phyloP scores from a whole-genome alignment of 2,329 filamentous ascomycete species.

The Coleophoma eucalyptorum region DNA sequence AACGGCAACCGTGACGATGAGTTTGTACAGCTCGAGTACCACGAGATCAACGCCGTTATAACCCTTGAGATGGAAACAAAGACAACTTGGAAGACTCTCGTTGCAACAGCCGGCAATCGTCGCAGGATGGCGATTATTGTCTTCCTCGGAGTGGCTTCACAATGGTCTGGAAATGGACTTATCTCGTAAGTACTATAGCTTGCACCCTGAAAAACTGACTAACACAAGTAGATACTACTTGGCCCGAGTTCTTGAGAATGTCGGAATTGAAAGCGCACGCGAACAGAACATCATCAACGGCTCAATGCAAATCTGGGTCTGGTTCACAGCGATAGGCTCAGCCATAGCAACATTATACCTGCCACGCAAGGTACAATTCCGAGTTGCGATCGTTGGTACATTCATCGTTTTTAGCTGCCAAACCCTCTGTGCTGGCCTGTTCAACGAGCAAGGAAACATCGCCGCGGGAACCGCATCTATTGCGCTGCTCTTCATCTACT shows the following conservation, averaged over 20 bases:
- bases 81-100: constrained; percentile 15
- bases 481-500: background rate
- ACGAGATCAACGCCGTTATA: background rate
- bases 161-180: constrained; percentile 3
- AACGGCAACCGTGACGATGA: constrained; percentile 32
- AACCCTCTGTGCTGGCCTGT: constrained; percentile 30
- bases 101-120: constrained; percentile 1
- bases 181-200: constrained; percentile 1
- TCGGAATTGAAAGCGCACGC: constrained; percentile 1
- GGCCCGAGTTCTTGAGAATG: constrained; percentile 2
- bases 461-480: background rate
- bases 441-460: constrained; percentile 17
- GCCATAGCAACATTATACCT: background rate
- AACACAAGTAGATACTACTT: background rate
- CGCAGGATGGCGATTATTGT: background rate
- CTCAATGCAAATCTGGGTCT: constrained; percentile 2
- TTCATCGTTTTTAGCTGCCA: constrained; percentile 24
- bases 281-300: constrained; percentile 6
- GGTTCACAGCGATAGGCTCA: background rate
- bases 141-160: background rate
- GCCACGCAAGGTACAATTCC: constrained; percentile 5
- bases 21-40: constrained; percentile 1
- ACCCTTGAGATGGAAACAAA: background rate
- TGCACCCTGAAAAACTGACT: too few species aligned
- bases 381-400: constrained; percentile 24